phyloP scores from a whole-genome alignment of 208 protist species.

The Acanthamoeba culbertsoni region DNA sequence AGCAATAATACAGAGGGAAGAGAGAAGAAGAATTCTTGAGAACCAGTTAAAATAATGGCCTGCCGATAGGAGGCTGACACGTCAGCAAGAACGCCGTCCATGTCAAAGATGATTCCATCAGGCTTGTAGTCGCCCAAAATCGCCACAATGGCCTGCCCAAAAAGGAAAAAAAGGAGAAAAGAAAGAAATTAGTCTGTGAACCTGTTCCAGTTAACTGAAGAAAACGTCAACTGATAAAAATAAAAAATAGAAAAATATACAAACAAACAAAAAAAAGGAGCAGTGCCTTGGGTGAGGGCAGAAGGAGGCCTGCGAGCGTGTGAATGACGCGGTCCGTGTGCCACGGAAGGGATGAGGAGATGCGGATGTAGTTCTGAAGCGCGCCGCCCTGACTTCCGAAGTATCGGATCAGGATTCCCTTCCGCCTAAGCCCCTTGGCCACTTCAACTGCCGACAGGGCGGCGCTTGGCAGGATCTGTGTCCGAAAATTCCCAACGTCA shows the following conservation, averaged over 20 bases:
- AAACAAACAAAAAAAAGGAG: background rate
- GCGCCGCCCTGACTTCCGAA: constrained; percentile 56
- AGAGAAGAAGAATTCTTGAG: background rate
- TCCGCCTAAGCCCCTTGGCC: background rate
- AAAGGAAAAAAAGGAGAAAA: background rate
- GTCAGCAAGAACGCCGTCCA: constrained; percentile 71
- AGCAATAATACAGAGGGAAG: background rate
- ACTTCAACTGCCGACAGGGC: constrained; percentile 38
- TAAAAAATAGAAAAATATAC: background rate
- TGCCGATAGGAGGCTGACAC: constrained; percentile 63
- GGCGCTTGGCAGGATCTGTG: background rate
- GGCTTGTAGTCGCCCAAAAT: background rate
- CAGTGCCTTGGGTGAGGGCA: background rate
- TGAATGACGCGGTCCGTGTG: background rate
- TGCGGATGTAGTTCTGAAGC: constrained; percentile 65
- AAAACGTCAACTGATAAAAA: background rate
- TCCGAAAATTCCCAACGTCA: background rate
- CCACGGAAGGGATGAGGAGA: background rate
- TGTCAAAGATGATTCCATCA: constrained; percentile 64
- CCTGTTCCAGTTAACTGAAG: background rate
- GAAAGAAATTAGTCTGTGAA: background rate
- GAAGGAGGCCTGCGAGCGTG: background rate
- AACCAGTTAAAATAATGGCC: constrained; percentile 63
- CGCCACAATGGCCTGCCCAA: background rate
- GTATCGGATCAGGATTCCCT: constrained; percentile 60